Base-by-base conservation (phyloP, 495 filamentous ascomycete genomes). In the Neurospora sp. region DNA sequence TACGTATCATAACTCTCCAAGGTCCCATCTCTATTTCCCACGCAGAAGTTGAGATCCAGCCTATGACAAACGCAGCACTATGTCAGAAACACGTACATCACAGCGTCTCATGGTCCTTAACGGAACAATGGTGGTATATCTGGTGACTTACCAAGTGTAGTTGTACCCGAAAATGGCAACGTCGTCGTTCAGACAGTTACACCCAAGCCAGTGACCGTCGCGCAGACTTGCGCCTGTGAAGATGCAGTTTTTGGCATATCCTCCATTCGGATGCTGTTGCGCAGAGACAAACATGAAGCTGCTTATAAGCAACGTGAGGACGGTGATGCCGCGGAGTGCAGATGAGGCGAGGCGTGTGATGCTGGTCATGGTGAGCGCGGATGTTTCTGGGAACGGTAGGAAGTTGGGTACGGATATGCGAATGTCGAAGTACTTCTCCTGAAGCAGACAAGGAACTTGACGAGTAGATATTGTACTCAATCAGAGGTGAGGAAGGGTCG, bases 1-100 rank as follows among this genome's bases (percentile, higher is more conserved):
- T 69, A 78, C 76, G 68, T 72, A 38, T 76, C 68, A 11, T 68
- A 74, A 20, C 61, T n/a, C 10, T 72, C 39, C 14, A 78, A 71
- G 16, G 71, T 22, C 3, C 74, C 70, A 20, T 12, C 71, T 48
- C 73, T 76, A 65, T 78, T 78, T n/a, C 71, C 76, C 31, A 74
- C 39, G 12, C 76, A 78, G 16, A 48, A n/a, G 42, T 78, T 72
- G 16, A 78, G 71, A 68, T 78, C 69, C 59, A 78, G 71, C 76
- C 76, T 76, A 38, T 42, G 44, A 46, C 22, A 6, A 27, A 61
- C 35, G 8, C 0, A 61, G 53, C 53, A 16, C 2, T 3, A 31
- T 61, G 22, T 61, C 31, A 31, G 22, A 11, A 46, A 46, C n/a
- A 18, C 18, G 4, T 8, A n/a, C 3, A 53, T 11, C 46, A 11